Percentiles rank a stretch among this genome's conserved stretches.
Evolutionary conservation across 2,329 filamentous ascomycete genomes (phyloP).

Genomic region (Diaporthe longicolla): DNA sequence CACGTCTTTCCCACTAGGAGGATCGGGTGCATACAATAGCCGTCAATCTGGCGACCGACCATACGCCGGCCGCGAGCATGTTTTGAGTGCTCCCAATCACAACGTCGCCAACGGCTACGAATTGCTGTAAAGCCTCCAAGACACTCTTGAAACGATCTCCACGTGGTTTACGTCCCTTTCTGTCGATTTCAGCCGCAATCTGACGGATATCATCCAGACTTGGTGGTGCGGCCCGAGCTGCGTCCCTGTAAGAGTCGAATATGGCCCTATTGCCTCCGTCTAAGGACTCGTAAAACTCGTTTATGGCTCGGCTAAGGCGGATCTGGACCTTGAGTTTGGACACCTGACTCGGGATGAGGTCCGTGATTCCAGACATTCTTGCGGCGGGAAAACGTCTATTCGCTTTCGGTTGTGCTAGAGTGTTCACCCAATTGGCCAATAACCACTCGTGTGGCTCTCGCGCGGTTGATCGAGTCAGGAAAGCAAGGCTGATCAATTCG

Average conservation of each 20-base stretch:
- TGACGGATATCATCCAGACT: slow-evolving; percentile 2
- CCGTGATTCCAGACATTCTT: too few relatives aligned
- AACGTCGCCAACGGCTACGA: neutral
- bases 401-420: too few relatives aligned
- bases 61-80: neutral
- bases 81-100: slow-evolving; percentile 12
- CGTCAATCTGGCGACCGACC: slow-evolving; percentile 13
- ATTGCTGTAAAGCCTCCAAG: neutral
- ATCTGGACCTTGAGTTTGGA: too few relatives aligned
- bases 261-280: neutral
- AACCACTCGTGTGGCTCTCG: too few relatives aligned
- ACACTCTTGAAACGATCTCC: slow-evolving; percentile 2
- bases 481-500: too few relatives aligned
- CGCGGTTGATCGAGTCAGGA: too few relatives aligned
- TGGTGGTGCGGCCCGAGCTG: neutral
- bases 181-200: slow-evolving; percentile 5
- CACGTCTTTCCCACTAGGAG: too few relatives aligned
- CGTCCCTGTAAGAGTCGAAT: slow-evolving; percentile 2
- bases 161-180: neutral
- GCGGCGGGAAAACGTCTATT: too few relatives aligned
- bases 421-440: too few relatives aligned
- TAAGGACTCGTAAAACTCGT: neutral
- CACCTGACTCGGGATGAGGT: too few relatives aligned
- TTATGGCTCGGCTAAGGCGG: too few relatives aligned
- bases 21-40: neutral